Conservation (phyloP, 257 asterid genomes). For the Euphrasia confusa region DNA sequence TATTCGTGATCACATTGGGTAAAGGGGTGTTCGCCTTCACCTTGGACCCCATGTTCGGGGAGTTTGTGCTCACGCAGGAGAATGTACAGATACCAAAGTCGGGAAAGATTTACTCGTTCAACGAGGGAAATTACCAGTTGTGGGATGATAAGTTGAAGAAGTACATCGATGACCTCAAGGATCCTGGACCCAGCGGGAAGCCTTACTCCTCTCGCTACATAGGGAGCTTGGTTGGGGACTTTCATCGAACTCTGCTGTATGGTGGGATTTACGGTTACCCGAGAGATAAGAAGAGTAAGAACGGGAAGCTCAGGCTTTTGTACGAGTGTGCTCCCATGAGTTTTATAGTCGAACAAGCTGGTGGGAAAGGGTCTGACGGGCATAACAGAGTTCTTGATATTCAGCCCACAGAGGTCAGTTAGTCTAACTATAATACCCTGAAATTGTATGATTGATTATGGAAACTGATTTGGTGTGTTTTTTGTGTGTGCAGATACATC, state of each 20-base stretch:
- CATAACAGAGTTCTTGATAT: slow-evolving; percentile 71
- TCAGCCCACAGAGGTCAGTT: slow-evolving; percentile 70
- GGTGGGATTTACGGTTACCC: slow-evolving; percentile 97
- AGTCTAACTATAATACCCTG: neutral
- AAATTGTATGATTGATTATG: neutral
- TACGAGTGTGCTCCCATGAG: slow-evolving; percentile 99
- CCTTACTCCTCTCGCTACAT: slow-evolving; percentile 88
- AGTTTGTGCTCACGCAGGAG: slow-evolving; percentile 79
- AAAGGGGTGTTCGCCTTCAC: slow-evolving; percentile 78
- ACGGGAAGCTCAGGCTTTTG: slow-evolving; percentile 85
- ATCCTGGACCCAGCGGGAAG: slow-evolving; percentile 89
- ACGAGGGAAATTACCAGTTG: slow-evolving; percentile 87
- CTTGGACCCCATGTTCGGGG: slow-evolving; percentile 85
- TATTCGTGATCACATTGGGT: slow-evolving; percentile 73
- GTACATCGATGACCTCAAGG: slow-evolving; percentile 82
- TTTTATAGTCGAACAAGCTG: slow-evolving; percentile 92
- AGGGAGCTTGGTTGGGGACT: slow-evolving; percentile 91
- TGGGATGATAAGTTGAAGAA: slow-evolving; percentile 87
- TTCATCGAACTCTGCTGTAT: slow-evolving; percentile 68
- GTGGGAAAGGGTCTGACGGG: slow-evolving; percentile 93
- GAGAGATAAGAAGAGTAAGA: slow-evolving; percentile 70
- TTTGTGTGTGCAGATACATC: slow-evolving; percentile 58
- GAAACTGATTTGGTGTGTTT: neutral
- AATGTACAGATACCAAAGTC: slow-evolving; percentile 69
- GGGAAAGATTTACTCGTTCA: slow-evolving; percentile 79